Evolutionary conservation across 1,139 yeast genomes (phyloP), one percentile per base, ranked within the genome.

Genomic region (Zhuliangozyma parablackwelliae): DNA sequence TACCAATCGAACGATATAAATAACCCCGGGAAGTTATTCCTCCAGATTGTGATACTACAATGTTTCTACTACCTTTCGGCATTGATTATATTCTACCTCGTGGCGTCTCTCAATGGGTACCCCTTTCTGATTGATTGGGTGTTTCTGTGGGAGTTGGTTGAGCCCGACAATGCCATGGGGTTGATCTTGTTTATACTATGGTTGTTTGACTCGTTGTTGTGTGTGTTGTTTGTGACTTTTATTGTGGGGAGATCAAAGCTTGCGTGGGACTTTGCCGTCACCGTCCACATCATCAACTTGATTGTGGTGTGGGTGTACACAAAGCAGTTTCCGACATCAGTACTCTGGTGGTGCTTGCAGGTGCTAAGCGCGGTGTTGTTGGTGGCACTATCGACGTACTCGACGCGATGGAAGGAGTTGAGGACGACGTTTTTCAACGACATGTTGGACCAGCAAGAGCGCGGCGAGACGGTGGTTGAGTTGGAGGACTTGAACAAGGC

Each of bases 231-330:
- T 51, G 80, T 92, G 53, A 87, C 96, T 1, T 63, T 89, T 5
- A 81, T 90, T 20, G 96, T 92, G 12, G 97, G 97, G 0, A 69
- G 97, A 42, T 84, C 95, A 30, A 92, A 90, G 58, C 65, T 92
- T 40, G 97, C 97, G 0, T 84, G 96, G 85, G 98, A 92, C 59
- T 92, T 90, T 64, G 96, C 96, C 10, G 56, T 92, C 26, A 90
- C 98, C 0, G 70, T 92, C 11, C 97, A 92, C 58, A 80, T 86
- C 12, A 75, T 92, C 37, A 84, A 90, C 59, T 61, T 90, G 29
- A 39, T 81, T 3, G 80, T 87, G 6, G 87, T 80, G 0, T 81
- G 89, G 80, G 44, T 75, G 1, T 80, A 77, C 46, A 69, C 84
- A 6, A 76, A 81, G 1, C 65, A 70, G 30, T 75, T 90, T 46